These are phyloP conservation scores for Antrodiella citrinella DNA, from an alignment of 768 basidiomycete genomes.

Conservation along the genomic window DNA sequence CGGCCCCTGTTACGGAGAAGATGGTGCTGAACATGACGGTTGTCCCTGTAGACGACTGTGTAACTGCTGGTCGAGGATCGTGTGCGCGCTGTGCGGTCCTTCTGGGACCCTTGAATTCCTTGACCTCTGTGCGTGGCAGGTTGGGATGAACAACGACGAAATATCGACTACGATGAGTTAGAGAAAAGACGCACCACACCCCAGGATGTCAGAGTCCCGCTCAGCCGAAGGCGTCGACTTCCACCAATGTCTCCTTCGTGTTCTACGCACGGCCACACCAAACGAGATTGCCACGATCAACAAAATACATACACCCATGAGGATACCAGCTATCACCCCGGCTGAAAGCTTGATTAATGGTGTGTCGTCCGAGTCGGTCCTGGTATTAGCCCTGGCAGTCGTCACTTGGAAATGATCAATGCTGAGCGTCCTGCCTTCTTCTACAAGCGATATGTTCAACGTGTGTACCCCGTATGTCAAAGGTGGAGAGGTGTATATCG, in stretches of 20 bases:
- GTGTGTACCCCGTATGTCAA: constrained; percentile 1
- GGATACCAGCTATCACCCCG: background rate
- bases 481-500: background rate
- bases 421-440: background rate
- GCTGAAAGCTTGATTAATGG: background rate
- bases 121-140: background rate
- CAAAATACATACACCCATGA: background rate
- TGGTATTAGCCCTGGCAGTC: background rate
- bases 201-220: background rate
- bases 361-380: background rate
- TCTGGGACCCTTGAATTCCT: background rate
- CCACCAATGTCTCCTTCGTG: background rate
- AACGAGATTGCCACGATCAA: background rate
- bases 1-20: background rate
- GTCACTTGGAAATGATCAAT: background rate
- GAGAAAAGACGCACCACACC: background rate
- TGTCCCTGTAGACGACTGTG: background rate
- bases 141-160: background rate
- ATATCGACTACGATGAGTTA: background rate
- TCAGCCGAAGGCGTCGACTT: background rate
- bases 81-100: background rate
- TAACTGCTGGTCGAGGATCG: background rate
- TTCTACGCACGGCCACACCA: background rate
- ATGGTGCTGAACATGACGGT: background rate
- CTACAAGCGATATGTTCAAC: background rate